Percentiles rank a stretch among this genome's conserved stretches.
Conservation (phyloP, 2,329 filamentous ascomycete genomes). For the Colletotrichum paranaense region DNA sequence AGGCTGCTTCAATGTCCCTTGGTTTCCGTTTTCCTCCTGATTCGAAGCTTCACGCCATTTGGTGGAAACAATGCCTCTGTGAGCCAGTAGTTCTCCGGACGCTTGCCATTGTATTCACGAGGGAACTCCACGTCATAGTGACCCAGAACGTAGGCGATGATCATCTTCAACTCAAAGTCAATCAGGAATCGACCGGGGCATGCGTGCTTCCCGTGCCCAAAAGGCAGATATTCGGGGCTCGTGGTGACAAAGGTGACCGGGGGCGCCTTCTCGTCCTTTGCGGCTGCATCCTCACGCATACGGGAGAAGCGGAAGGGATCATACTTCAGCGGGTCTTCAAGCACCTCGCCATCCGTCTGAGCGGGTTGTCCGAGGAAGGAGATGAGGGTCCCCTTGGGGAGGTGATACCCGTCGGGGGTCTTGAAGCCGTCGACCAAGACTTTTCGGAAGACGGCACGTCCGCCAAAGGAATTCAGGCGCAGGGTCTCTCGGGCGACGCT, state of each 20-base stretch:
- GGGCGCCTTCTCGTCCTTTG: conserved; percentile 36
- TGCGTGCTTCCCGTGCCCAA: conserved; percentile 49
- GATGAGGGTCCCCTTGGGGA: conserved; percentile 47
- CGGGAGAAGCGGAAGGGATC: conserved; percentile 56
- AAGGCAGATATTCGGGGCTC: conserved; percentile 43
- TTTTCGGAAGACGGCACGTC: conserved; percentile 43
- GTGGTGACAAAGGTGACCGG: conserved; percentile 45
- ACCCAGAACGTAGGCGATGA: conserved; percentile 34
- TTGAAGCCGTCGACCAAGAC: conserved; percentile 43
- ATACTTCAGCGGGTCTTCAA: conserved; percentile 49
- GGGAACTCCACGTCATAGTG: conserved; percentile 36
- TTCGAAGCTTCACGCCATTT: conserved; percentile 12
- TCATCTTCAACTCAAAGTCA: conserved; percentile 48
- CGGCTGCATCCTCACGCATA: conserved; percentile 43
- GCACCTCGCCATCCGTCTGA: conserved; percentile 44
- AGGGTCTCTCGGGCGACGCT: conserved; percentile 57
- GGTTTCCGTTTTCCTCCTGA: conserved; percentile 11
- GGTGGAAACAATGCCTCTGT: conserved; percentile 31
- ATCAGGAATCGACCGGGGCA: conserved; percentile 45
- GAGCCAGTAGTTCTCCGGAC: conserved; percentile 32
- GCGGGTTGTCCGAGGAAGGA: conserved; percentile 46
- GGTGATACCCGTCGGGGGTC: conserved; percentile 45
- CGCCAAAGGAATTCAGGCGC: conserved; percentile 46
- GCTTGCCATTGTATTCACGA: conserved; percentile 28
- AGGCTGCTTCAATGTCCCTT: background rate